A percentile compares a stretch with the other conserved stretches of the same genome.
Conservation (phyloP, 305 asterid species). For the Solanum aculeatissimum region DNA sequence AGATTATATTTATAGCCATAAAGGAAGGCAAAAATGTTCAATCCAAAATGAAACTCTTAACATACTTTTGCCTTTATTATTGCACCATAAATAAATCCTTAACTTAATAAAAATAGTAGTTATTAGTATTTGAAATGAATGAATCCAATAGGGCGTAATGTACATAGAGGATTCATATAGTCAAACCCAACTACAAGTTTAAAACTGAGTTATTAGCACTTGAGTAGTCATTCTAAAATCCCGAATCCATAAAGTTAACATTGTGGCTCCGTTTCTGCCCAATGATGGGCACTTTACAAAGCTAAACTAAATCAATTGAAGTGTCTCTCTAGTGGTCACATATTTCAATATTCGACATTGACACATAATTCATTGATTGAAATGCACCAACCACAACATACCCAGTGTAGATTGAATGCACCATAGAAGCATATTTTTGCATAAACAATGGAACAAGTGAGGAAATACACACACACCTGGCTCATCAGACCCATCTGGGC, state of each 20-base stretch:
- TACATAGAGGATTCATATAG: neutral
- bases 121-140: neutral
- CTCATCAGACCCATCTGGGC: conserved; percentile 96
- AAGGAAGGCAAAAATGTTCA: neutral
- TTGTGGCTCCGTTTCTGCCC: neutral
- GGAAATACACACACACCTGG: conserved; percentile 43
- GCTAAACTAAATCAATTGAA: neutral
- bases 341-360: neutral
- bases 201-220: neutral
- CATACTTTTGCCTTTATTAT: neutral
- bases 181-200: neutral
- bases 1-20: neutral
- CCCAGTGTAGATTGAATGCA: neutral
- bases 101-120: neutral
- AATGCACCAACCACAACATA: neutral
- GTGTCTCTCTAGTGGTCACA: neutral
- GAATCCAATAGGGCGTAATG: neutral
- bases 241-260: neutral
- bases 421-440: neutral
- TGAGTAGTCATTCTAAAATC: neutral
- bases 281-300: neutral
- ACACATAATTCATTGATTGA: neutral
- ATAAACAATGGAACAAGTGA: neutral
- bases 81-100: neutral
- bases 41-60: neutral